Base-by-base conservation (phyloP, 2,329 filamentous ascomycete genomes). In the Aspergillus proliferans region DNA sequence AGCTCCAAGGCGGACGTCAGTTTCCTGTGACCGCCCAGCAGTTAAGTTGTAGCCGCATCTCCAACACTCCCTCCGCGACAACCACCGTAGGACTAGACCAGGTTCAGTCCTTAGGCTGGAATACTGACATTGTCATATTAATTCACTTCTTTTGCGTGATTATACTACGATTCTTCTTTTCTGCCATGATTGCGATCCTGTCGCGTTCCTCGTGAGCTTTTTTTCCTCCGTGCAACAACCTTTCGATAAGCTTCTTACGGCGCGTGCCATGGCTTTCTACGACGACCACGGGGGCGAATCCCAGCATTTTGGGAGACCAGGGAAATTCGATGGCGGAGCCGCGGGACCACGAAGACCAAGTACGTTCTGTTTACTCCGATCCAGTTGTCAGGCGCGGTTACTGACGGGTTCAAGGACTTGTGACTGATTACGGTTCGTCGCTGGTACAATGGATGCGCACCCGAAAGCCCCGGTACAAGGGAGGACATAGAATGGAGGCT, bases 361-460 rank as follows among this genome's bases (percentile, higher is more conserved):
- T 72, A 68, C 28, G 65, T 22, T 22, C 22, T 22, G 22, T 61
- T 41, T 41, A 30, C 26, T 19, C 18, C n/a, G 14, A 21, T 45
- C 28, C 12, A 14, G 8, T 22, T 34, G 9, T 9, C 9, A 28
- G 14, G 7, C 24, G 10, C 6, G 24, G n/a, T 39, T 36, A 15
- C 21, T 18, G 22, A 42, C 36, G 43, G n/a, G 5, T 34, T 56
- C 65, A 51, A 65, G 89, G 90, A 55, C 87, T 90, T 41, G 88
- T 95, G 12, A 96, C 91, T 41, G 91, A 96, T 70, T 95, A 95
- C 78, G 87, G 89, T 62, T 86, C 91, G 21, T 93, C 89, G 8
- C 81, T 95, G 67, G 85, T 87, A 46, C 88, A 94, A 70, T 98
- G 89, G 88, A 88, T 95, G 80, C 86, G 87, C 62, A 83, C 89